Base-by-base conservation (phyloP, 2,329 filamentous ascomycete genomes). In the Nemania serpens region DNA sequence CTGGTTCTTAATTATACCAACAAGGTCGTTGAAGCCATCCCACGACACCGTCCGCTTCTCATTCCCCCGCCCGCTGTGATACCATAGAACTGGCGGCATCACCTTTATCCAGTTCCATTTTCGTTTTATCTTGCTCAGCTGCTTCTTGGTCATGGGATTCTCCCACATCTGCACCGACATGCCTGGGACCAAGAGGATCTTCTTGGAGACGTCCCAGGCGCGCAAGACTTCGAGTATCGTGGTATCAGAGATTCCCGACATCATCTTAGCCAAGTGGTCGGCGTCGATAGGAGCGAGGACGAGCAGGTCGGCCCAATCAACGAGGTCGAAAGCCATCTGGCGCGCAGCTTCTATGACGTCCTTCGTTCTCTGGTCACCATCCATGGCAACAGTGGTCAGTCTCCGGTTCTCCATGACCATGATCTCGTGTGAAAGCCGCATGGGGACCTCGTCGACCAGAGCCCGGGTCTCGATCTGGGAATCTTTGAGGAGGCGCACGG, bases 131-230 rank as follows among this genome's bases (percentile, higher is more conserved):
- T 96, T 95, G 75, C 86, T 89, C 62, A 97, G 83, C 72, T 97
- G 93, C 70, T 92, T 90, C 77, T 91, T 91, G 15, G 91, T 96
- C 77, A 93, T 88, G 2, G 93, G 91, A 70, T 95, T 93, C 72
- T 93, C 88, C 92, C 92, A 96, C 87, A 94, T 93, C 62, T 90
- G 84, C 1, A 86, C 87, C 36, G 91, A 94, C 93, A 97, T 96
- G 66, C 91, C 91, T 0, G 93, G 93, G 6, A 96, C 88, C 59
- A 97, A 79, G 50, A 97, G 78, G 33, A 96, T 90, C 68, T 89
- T 90, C 77, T 97, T 97, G 6, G 88, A 89, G 0, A 90, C 87
- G 69, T 96, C 88, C 93, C 93, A 97, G 58, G 91, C 90, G 54
- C 93, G 85, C 50, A 97, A 75, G 1, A 96, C 85, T 68, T 94